These are phyloP conservation scores for Odontarrhena argentea DNA, from an alignment of 345 rosid genomes.

Conservation along the genomic window DNA sequence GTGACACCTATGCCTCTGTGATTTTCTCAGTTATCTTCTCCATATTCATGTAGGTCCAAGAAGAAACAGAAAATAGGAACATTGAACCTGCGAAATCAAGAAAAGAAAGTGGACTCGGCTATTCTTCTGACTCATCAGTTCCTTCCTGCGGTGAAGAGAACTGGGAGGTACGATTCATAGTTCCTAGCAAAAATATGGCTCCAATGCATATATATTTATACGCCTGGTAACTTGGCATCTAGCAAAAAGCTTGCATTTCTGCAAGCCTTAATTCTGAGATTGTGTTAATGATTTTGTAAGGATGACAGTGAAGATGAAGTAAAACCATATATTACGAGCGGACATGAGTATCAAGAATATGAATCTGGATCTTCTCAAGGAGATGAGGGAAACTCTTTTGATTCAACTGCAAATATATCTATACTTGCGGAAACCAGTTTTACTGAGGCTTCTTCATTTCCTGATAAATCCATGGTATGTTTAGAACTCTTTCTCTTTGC, in stretches of 20 bases:
- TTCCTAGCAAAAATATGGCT: slow-evolving; percentile 25
- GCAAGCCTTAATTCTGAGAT: slow-evolving; percentile 9
- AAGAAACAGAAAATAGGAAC: slow-evolving; percentile 39
- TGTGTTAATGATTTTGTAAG: slow-evolving; percentile 20
- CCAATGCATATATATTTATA: slow-evolving; percentile 4
- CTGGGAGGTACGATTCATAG: slow-evolving; percentile 44
- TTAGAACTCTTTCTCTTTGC: slow-evolving; percentile 24
- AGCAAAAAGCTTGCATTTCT: not conserved
- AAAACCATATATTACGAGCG: slow-evolving; percentile 25
- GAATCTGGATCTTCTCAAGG: slow-evolving; percentile 37
- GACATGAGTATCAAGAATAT: slow-evolving; percentile 35
- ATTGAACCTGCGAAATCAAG: slow-evolving; percentile 36
- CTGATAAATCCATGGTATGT: slow-evolving; percentile 44
- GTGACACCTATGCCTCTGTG: slow-evolving; percentile 28
- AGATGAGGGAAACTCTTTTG: slow-evolving; percentile 30
- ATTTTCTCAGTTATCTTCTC: slow-evolving; percentile 28
- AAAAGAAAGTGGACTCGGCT: slow-evolving; percentile 36
- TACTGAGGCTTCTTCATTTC: slow-evolving; percentile 38
- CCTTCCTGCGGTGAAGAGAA: slow-evolving; percentile 39
- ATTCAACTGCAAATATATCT: slow-evolving; percentile 25
- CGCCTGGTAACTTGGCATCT: slow-evolving; percentile 3
- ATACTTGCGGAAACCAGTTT: slow-evolving; percentile 29
- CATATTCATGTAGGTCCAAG: slow-evolving; percentile 46
- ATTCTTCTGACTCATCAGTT: slow-evolving; percentile 36
- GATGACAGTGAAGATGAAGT: slow-evolving; percentile 42